Evolutionary conservation across 805 yeast species (phyloP).

Genomic region (Starmerella bacillaris): DNA sequence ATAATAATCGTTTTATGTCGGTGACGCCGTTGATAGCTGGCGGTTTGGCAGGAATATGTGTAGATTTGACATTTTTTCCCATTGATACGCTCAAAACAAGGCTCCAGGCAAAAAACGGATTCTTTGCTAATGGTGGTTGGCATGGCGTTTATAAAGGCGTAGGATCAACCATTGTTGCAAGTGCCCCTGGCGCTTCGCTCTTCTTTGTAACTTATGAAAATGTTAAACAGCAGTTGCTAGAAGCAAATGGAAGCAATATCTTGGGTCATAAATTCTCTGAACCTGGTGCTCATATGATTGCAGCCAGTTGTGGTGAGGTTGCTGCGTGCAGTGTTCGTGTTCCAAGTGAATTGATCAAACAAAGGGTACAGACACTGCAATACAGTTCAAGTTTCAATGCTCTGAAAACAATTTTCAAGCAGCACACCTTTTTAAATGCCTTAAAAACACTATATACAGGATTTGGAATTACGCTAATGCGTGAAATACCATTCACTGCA

Average conservation of each 20-base stretch:
- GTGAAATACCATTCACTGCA: conserved; percentile 93
- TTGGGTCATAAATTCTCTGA: conserved; percentile 4
- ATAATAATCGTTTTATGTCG: too few relatives aligned
- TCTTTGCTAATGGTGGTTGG: conserved; percentile 85
- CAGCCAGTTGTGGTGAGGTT: conserved; percentile 80
- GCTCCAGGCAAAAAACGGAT: conserved; percentile 88
- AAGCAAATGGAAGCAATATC: neutral
- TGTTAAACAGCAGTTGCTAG: conserved; percentile 11
- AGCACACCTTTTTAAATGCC: conserved; percentile 25
- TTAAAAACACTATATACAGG: conserved; percentile 75
- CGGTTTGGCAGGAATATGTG: conserved; percentile 89
- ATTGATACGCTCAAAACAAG: conserved; percentile 90
- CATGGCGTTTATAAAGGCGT: conserved; percentile 77
- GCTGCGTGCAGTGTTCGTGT: conserved; percentile 89
- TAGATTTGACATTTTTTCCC: conserved; percentile 89
- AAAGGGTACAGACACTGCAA: conserved; percentile 67
- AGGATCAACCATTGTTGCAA: conserved; percentile 83
- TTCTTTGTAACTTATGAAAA: conserved; percentile 69
- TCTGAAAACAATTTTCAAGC: conserved; percentile 36
- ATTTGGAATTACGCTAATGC: conserved; percentile 75
- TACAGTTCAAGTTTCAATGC: conserved; percentile 46
- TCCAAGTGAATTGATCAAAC: conserved; percentile 93
- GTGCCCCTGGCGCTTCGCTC: conserved; percentile 73
- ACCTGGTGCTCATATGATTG: conserved; percentile 53
- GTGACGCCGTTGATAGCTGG: conserved; percentile 29